phyloP scores from a whole-genome alignment of 176 grass and related monocot species.

The Melocanna baccifera region DNA sequence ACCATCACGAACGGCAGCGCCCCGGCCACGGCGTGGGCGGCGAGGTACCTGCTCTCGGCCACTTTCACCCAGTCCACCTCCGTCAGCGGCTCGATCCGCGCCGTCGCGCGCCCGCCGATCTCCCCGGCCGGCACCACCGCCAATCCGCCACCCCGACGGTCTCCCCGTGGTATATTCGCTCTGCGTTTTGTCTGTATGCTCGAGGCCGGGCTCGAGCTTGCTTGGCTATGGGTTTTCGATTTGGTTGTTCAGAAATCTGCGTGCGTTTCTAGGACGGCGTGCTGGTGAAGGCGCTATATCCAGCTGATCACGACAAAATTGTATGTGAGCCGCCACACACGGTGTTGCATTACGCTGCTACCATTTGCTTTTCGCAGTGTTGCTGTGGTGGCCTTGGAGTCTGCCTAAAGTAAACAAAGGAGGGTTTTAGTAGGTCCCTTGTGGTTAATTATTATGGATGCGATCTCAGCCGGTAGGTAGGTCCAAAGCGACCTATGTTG shows the following conservation, averaged over 20 bases:
- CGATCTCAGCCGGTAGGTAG: neutral
- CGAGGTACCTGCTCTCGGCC: conserved; percentile 38
- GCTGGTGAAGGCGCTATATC: neutral
- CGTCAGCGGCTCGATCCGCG: conserved; percentile 21
- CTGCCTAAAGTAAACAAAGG: neutral
- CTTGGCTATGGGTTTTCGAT: conserved; percentile 30
- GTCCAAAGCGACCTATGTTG: too few species aligned
- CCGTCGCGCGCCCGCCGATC: conserved; percentile 29
- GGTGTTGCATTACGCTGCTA: neutral
- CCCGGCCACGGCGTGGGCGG: conserved; percentile 32
- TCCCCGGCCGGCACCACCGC: conserved; percentile 44
- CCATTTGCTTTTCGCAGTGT: neutral
- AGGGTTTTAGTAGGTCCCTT: neutral
- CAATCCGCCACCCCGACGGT: conserved; percentile 43
- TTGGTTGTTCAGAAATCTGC: conserved; percentile 37
- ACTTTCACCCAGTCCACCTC: conserved; percentile 44
- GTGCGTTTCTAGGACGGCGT: neutral
- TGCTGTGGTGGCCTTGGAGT: neutral
- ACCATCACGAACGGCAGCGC: conserved; percentile 42
- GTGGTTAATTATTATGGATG: neutral
- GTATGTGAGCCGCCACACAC: neutral
- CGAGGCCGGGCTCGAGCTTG: neutral
- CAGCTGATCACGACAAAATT: neutral
- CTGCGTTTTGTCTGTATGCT: neutral
- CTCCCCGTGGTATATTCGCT: conserved; percentile 51